A percentile compares a stretch with the other conserved stretches of the same genome.
These are phyloP conservation scores for Trichosporon inkin DNA, from an alignment of 1,284 basidiomycete genomes.

Conservation along the genomic window DNA sequence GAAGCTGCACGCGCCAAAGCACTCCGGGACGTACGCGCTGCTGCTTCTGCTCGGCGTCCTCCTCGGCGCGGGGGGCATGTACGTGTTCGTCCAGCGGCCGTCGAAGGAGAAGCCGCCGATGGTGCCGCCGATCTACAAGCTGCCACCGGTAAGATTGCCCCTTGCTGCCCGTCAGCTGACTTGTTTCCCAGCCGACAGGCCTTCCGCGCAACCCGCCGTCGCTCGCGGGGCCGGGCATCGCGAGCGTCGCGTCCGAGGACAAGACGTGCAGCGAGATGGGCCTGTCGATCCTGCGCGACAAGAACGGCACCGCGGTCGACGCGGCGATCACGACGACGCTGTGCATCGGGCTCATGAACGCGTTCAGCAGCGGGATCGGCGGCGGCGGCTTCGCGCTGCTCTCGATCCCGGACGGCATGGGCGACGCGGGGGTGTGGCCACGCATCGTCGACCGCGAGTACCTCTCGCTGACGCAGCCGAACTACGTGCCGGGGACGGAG, in stretches of 20 bases:
- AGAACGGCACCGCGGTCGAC: slow-evolving; percentile 87
- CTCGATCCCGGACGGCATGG: slow-evolving; percentile 58
- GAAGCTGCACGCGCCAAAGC: neutral
- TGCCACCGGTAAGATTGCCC: slow-evolving; percentile 17
- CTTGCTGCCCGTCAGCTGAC: neutral
- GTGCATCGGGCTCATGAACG: slow-evolving; percentile 80
- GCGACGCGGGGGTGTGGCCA: neutral
- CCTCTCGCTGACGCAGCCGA: neutral
- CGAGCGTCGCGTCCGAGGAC: slow-evolving; percentile 85
- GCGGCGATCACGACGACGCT: slow-evolving; percentile 74
- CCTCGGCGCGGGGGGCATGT: slow-evolving; percentile 14
- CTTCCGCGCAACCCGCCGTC: slow-evolving; percentile 64
- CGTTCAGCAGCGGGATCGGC: slow-evolving; percentile 79
- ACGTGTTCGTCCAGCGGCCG: slow-evolving; percentile 4
- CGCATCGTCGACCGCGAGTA: neutral
- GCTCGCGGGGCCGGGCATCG: slow-evolving; percentile 65
- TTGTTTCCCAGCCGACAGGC: slow-evolving; percentile 47
- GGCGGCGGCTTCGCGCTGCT: slow-evolving; percentile 91
- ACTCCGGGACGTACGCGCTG: slow-evolving; percentile 5
- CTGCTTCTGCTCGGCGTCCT: slow-evolving; percentile 13
- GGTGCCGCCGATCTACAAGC: slow-evolving; percentile 21
- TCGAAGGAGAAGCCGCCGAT: slow-evolving; percentile 15
- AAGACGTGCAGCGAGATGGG: slow-evolving; percentile 77
- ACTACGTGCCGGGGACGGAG: neutral
- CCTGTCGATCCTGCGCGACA: slow-evolving; percentile 62